A percentile compares a stretch with the other conserved stretches of the same genome.
Conservation (phyloP, 495 filamentous ascomycete species). For the Talaromyces stipitatus region DNA sequence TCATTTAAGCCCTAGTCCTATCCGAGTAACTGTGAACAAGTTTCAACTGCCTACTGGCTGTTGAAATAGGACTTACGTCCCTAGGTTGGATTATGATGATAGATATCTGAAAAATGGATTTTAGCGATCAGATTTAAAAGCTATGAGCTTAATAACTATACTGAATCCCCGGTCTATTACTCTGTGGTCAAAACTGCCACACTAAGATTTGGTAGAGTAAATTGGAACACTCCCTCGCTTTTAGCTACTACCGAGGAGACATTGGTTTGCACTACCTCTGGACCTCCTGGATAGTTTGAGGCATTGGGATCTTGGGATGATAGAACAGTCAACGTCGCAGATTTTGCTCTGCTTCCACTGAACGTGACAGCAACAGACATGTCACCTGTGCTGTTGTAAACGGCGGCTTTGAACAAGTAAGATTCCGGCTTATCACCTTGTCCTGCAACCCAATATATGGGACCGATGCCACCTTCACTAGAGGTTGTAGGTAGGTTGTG, state of each 20-base stretch:
- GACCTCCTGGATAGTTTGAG: constrained; percentile 31
- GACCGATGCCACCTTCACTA: constrained; percentile 23
- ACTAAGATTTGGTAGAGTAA: neutral
- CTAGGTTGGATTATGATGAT: too few species aligned
- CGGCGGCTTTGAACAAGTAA: constrained; percentile 53
- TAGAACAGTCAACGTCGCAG: constrained; percentile 50
- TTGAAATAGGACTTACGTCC: too few species aligned
- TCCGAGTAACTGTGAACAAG: too few species aligned
- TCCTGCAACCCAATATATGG: constrained; percentile 36
- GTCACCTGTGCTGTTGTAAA: constrained; percentile 54
- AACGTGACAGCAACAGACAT: constrained; percentile 47
- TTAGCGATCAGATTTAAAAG: too few species aligned
- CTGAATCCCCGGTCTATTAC: too few species aligned
- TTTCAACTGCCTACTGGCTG: too few species aligned
- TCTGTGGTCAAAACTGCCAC: neutral
- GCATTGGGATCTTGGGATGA: constrained; percentile 37
- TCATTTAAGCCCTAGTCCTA: too few species aligned
- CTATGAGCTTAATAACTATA: too few species aligned
- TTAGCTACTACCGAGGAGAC: constrained; percentile 6
- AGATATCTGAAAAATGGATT: too few species aligned
- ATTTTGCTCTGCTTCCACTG: constrained; percentile 38
- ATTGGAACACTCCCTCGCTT: neutral
- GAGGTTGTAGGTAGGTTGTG: constrained; percentile 36
- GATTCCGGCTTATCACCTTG: constrained; percentile 22
- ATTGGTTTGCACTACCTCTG: constrained; percentile 37